Percentiles rank a stretch among this genome's conserved stretches.
Evolutionary conservation across 495 filamentous ascomycete genomes (phyloP).

Genomic region (Trichocladium uniseriatum): DNA sequence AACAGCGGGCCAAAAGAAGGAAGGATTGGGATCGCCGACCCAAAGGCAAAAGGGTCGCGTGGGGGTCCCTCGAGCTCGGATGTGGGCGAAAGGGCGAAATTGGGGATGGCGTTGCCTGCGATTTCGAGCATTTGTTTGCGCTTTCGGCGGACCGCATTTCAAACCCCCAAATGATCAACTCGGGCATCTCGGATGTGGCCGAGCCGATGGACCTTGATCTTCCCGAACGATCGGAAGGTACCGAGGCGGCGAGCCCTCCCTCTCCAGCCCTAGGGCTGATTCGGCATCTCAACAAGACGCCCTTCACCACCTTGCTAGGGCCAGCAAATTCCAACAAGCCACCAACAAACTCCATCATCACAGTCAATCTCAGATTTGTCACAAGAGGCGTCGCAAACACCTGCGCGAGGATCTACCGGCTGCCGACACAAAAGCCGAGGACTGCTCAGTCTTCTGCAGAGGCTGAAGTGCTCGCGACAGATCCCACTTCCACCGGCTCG

Average conservation of each 20-base stretch:
- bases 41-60: conserved; percentile 71
- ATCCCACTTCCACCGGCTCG: conserved; percentile 12
- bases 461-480: conserved; percentile 34
- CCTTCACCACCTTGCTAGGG: conserved; percentile 19
- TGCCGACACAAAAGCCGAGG: conserved; percentile 22
- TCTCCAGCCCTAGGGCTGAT: conserved; percentile 12
- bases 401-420: conserved; percentile 40
- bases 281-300: conserved; percentile 23
- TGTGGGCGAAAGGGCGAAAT: conserved; percentile 71
- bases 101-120: conserved; percentile 76
- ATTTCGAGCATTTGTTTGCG: conserved; percentile 61
- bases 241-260: neutral
- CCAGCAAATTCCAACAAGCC: conserved; percentile 6
- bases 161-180: conserved; percentile 19
- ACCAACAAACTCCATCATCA: conserved; percentile 22
- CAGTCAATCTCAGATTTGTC: conserved; percentile 29
- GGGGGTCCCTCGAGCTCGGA: conserved; percentile 65
- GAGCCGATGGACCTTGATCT: conserved; percentile 21
- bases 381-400: conserved; percentile 31
- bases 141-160: conserved; percentile 5
- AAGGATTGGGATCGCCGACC: conserved; percentile 69
- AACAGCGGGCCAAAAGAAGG: conserved; percentile 52
- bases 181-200: conserved; percentile 5
- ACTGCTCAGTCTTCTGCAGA: conserved; percentile 21
- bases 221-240: conserved; percentile 2